Evolutionary conservation across 2,329 filamentous ascomycete species (phyloP).

Genomic region (Elsinoe australis): DNA sequence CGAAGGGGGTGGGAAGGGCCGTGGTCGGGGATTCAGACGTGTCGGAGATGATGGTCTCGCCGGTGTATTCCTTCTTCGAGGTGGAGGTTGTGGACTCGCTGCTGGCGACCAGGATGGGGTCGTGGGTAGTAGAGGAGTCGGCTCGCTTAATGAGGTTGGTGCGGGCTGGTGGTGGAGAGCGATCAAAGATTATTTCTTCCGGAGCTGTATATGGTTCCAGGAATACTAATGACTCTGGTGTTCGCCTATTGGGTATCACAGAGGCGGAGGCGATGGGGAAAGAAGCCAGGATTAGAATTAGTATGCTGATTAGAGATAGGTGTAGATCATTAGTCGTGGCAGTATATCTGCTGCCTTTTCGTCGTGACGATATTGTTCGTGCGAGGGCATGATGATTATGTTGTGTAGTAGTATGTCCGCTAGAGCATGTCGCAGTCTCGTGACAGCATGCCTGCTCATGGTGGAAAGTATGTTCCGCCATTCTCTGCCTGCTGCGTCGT

Average conservation of each 20-base stretch:
- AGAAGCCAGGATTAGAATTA: not conserved
- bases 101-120: not conserved
- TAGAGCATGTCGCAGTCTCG: constrained; percentile 1
- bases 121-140: too few relatives aligned
- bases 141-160: constrained; percentile 14
- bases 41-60: constrained; percentile 11
- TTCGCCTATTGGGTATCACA: not conserved
- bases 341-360: not conserved
- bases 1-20: constrained; percentile 39
- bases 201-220: not conserved
- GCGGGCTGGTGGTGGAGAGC: constrained; percentile 14
- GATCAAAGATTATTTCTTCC: constrained; percentile 17
- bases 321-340: not conserved
- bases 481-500: constrained; percentile 6
- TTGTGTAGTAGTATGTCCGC: not conserved
- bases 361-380: not conserved
- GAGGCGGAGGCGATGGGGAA: not conserved
- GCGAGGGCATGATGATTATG: too few relatives aligned
- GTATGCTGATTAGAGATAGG: constrained; percentile 2
- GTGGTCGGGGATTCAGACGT: constrained; percentile 8
- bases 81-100: not conserved
- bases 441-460: not conserved
- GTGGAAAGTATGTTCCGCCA: constrained; percentile 13
- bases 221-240: not conserved
- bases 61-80: not conserved